Conservation (phyloP, 441 rosid genomes). For the Bruguiera hainesii region DNA sequence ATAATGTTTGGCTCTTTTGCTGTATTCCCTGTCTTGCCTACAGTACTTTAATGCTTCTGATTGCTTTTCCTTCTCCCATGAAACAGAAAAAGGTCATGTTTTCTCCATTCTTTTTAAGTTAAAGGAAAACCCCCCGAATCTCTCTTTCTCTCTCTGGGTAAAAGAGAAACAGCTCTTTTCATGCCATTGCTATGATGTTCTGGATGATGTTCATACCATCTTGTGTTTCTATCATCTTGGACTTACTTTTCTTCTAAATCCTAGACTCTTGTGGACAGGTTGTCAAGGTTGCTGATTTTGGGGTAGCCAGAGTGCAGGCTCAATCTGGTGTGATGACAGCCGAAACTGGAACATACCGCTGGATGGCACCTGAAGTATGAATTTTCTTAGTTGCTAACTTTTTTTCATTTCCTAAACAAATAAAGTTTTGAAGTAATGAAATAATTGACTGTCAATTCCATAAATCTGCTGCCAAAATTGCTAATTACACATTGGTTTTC, state of each 20-base stretch:
- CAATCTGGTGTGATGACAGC: conserved; percentile 73
- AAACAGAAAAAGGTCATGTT: too few species aligned
- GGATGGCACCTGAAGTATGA: conserved; percentile 88
- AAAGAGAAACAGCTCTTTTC: not conserved
- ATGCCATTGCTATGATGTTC: not conserved
- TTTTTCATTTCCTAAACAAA: not conserved
- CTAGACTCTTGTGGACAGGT: conserved; percentile 35
- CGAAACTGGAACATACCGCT: conserved; percentile 79
- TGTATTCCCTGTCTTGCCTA: too few species aligned
- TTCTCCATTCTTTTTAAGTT: not conserved
- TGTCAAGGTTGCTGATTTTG: conserved; percentile 74
- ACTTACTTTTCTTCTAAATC: conserved; percentile 7
- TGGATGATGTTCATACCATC: not conserved
- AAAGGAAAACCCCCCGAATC: not conserved
- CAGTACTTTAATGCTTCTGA: too few species aligned
- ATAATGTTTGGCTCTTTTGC: too few species aligned
- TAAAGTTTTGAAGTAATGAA: not conserved
- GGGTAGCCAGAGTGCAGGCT: conserved; percentile 67
- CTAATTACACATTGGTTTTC: conserved; percentile 28
- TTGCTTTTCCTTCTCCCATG: too few species aligned
- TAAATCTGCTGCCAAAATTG: not conserved
- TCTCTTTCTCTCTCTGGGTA: not conserved
- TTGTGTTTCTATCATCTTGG: not conserved
- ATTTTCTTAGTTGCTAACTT: conserved; percentile 8
- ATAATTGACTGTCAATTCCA: too few species aligned